phyloP scores from a whole-genome alignment of 345 rosid genomes.

The Psidium guajava region DNA sequence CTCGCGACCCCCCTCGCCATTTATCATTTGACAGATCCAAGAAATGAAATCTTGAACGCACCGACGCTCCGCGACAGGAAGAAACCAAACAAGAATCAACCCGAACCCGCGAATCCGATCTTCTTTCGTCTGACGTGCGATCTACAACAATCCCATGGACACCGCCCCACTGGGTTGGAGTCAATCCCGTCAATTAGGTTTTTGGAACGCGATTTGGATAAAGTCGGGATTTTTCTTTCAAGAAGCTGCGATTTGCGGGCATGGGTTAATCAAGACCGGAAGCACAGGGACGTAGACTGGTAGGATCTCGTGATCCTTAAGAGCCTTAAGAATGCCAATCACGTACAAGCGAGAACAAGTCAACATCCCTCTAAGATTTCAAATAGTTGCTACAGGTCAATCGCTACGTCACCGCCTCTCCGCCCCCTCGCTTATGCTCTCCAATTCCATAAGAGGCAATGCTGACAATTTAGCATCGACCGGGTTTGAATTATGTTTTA shows the following conservation, averaged over 20 bases:
- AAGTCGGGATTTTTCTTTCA: neutral
- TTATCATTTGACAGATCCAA: slow-evolving; percentile 25
- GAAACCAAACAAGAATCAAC: neutral
- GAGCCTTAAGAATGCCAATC: neutral
- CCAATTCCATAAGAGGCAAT: neutral
- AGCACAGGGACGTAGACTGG: neutral
- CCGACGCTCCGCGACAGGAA: neutral
- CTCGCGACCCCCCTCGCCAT: slow-evolving; percentile 32
- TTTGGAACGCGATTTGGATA: neutral
- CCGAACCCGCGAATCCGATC: neutral
- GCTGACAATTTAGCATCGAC: neutral
- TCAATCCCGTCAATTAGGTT: neutral
- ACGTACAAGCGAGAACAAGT: neutral
- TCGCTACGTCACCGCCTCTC: neutral
- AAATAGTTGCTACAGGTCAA: neutral
- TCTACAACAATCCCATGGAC: neutral
- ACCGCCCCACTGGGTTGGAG: neutral
- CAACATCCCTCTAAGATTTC: neutral
- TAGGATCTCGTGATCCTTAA: neutral
- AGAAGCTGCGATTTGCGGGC: neutral
- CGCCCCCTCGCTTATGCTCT: neutral
- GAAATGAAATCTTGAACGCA: neutral
- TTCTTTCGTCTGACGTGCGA: neutral
- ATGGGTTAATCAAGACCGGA: too few relatives aligned
- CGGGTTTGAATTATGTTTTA: neutral